phyloP scores from a whole-genome alignment of 768 basidiomycete species.

The Zangia roseola region DNA sequence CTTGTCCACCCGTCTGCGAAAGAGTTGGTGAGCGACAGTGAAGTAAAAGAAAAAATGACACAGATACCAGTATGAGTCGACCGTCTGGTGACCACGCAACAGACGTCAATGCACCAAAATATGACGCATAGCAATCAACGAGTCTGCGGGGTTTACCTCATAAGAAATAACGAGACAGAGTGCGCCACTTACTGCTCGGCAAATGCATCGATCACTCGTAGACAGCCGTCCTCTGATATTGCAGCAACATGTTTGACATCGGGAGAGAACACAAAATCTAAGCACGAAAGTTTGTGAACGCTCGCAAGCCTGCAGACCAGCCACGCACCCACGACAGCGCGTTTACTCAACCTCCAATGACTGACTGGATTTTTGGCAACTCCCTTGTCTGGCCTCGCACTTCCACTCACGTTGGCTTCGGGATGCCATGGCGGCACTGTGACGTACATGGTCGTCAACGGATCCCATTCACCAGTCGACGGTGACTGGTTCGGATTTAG shows the following conservation, averaged over 20 bases:
- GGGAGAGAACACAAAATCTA: constrained; percentile 92
- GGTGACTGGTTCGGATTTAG: constrained; percentile 23
- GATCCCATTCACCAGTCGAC: constrained; percentile 64
- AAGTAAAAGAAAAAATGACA: background rate
- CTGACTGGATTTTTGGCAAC: constrained; percentile 83
- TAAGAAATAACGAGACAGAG: background rate
- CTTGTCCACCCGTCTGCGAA: constrained; percentile 88
- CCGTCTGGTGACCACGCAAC: constrained; percentile 97
- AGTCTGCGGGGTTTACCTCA: constrained; percentile 47
- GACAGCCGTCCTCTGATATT: constrained; percentile 88
- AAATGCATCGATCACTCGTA: constrained; percentile 86
- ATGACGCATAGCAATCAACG: constrained; percentile 92
- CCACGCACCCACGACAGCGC: constrained; percentile 66
- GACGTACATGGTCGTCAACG: constrained; percentile 70
- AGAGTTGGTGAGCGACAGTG: constrained; percentile 3
- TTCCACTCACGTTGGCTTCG: constrained; percentile 35
- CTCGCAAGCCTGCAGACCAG: background rate
- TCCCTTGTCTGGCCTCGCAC: constrained; percentile 57
- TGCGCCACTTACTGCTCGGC: constrained; percentile 68
- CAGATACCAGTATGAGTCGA: constrained; percentile 76
- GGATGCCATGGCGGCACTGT: constrained; percentile 89
- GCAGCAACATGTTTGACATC: constrained; percentile 89
- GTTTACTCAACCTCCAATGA: constrained; percentile 80
- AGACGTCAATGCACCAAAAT: constrained; percentile 89
- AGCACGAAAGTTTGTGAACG: constrained; percentile 1